Base-by-base conservation (phyloP, 768 basidiomycete species). In the Lactarius evosmus region DNA sequence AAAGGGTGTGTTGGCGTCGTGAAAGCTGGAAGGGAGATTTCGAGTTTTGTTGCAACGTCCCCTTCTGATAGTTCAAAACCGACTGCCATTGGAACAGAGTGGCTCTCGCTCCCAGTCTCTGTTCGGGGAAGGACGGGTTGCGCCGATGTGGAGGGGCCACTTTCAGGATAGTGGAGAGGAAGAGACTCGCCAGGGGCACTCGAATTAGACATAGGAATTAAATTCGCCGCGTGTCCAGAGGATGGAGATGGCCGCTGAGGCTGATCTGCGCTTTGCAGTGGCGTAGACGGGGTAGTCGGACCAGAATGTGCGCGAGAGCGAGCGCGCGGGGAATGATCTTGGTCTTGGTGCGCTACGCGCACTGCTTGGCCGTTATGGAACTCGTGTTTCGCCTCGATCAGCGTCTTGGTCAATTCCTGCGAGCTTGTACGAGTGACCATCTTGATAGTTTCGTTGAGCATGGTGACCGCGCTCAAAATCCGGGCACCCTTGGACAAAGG, bases 401-500 rank as follows among this genome's bases (percentile, higher is more conserved):
- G 82, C 36, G 82, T 73, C 40, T 87, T 81, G 4, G 81, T 83
- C 44, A 83, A 79, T 60, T 89, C 86, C 70, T 88, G 86, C 34
- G 74, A 71, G 8, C 83, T 82, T 16, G 79, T 75, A 40, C 85
- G 82, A 27, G 75, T 76, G 67, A 79, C 79, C 1, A 90, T 71
- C 73, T 87, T 91, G 1, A 84, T 84, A 3, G 83, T 83, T 75
- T 98, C 94, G 65, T 86, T 84, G 52, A 98, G 77, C 8, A 84
- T 80, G 4, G 88, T 91, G 22, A 79, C 74, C 27, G 96, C 82
- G 52, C 75, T 81, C 6, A 85, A 75, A 19, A 98, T 87, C 52
- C 80, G 78, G 6, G 89, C 87, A 8, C 96, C 96, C 74, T 98
- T 98, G 41, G 80, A 77, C 25, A 97, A 77, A 0, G 96, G 95